Conservation (phyloP, 2,329 filamentous ascomycete genomes). For the Endoconidiophora polonica region DNA sequence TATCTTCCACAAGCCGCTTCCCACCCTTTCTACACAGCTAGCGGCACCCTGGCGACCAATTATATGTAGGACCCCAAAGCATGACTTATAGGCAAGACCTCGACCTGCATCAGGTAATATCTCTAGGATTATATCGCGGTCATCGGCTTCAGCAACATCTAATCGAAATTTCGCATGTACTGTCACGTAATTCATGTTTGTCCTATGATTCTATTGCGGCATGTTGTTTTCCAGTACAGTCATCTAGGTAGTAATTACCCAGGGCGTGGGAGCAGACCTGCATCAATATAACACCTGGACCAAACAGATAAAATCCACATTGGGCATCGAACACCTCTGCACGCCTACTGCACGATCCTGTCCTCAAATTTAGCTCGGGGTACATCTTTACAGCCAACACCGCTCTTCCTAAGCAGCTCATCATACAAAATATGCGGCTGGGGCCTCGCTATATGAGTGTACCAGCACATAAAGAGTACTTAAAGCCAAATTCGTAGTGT, state of each 20-base stretch:
- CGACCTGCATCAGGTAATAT: too few relatives aligned
- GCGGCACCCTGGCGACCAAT: too few relatives aligned
- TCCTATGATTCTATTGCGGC: not conserved
- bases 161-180: too few relatives aligned
- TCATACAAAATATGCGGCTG: not conserved
- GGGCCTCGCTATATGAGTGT: not conserved
- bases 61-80: too few relatives aligned
- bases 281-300: slow-evolving; percentile 9
- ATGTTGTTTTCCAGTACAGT: not conserved
- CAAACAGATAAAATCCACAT: slow-evolving; percentile 6
- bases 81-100: too few relatives aligned
- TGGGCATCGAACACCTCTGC: slow-evolving; percentile 2
- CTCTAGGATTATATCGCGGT: too few relatives aligned
- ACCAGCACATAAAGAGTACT: not conserved
- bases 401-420: not conserved
- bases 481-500: not conserved
- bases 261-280: slow-evolving; percentile 3
- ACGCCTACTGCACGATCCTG: not conserved
- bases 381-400: not conserved
- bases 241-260: not conserved
- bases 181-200: too few relatives aligned
- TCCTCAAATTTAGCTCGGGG: not conserved
- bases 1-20: too few relatives aligned
- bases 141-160: too few relatives aligned
- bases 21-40: too few relatives aligned